Evolutionary conservation across 2,329 filamentous ascomycete genomes (phyloP), one percentile per base, ranked within the genome.

Genomic region (Ophiostoma fasciatum): DNA sequence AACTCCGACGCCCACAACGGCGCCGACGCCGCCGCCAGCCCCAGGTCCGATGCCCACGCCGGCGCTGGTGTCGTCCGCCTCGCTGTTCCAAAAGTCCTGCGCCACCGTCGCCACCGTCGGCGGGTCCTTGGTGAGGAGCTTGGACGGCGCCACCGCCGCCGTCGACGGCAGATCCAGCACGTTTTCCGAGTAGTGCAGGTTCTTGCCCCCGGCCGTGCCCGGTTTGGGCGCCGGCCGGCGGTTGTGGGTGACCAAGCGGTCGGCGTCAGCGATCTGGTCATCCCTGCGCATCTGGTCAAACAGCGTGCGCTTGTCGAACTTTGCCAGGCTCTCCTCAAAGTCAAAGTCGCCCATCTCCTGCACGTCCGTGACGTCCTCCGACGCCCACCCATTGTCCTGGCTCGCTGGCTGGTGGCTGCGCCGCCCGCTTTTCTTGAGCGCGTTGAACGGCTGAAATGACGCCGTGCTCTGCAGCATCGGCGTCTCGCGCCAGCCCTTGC

Each of bases 331-430:
- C 37, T 75, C 77, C 48, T 82, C 78, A 49, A 96, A 96, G 55
- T 96, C 88, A 48, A 96, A 96, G 42, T 96, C 90, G 10, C 82
- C 83, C 64, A 90, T 72, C 52, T 92, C 88, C 57, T 88, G 82
- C 17, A 90, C 82, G 52, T 96, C 90, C 0, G 84, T 94, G 17
- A 88, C 87, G 50, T 96, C 88, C 52, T 94, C 90, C 0, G 88
- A 94, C 4, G 83, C 85, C 87, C 88, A 96, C 4, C 84, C 88
- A 52, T 84, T 92, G 29, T 83, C 71, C 8, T 56, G 34, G 18
- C 20, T 38, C 2, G 33, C 22, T 23, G n/a, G 8, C 56, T 21
- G 52, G 53, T 31, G 53, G 56, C 46, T 56, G 62, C 38, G 54
- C 60, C 41, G 61, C 64, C 46, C 62, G 57, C 42, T 68, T 54